Base-by-base conservation (phyloP, 805 yeast species). In the Saccharomycopsis selenospora region DNA sequence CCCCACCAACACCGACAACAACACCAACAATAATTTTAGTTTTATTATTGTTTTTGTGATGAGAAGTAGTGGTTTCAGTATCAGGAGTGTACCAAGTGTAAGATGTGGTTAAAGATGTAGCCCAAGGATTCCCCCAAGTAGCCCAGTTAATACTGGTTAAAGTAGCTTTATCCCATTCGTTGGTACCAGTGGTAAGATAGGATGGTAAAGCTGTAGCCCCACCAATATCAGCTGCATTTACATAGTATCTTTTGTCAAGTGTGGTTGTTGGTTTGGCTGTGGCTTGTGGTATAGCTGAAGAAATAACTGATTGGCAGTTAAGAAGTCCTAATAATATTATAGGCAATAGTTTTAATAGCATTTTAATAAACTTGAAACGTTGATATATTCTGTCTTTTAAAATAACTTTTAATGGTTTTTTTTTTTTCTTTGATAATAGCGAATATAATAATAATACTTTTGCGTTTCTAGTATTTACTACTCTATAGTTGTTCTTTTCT, bases 111-210 rank as follows among this genome's bases (percentile, higher is more conserved):
- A 23, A 18, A n/a, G 48, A 36, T 13, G 51, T 25, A 18, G 43
- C 44, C 42, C 33, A 27, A 2, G 47, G 25, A 44, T 49, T 41
- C 7, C 30, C 50, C 55, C 55, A 52, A 23, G 55, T 49, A 11
- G 28, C 44, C 55, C 55, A 52, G 36, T 49, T 38, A 29, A 52
- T 30, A 17, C 48, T 43, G 14, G 55, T 49, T 24, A 52, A 46
- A 5, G 55, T 52, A 27, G 55, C 50, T 40, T 43, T 52, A 29
- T 49, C 46, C 55, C 55, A 52, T n/a, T 38, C 41, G 27, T 46
- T 30, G 5, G 50, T 49, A 17, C 55, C 55, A 1, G 55, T 52
- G n/a, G 55, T 52, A 11, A 52, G 30, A 27, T 52, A 51, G 3
- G 52, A 46, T n/a, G 55, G 55, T 26, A 51, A 45, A 4, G 47